Conservation (phyloP, 805 yeast species). For the Clavispora asparagi region DNA sequence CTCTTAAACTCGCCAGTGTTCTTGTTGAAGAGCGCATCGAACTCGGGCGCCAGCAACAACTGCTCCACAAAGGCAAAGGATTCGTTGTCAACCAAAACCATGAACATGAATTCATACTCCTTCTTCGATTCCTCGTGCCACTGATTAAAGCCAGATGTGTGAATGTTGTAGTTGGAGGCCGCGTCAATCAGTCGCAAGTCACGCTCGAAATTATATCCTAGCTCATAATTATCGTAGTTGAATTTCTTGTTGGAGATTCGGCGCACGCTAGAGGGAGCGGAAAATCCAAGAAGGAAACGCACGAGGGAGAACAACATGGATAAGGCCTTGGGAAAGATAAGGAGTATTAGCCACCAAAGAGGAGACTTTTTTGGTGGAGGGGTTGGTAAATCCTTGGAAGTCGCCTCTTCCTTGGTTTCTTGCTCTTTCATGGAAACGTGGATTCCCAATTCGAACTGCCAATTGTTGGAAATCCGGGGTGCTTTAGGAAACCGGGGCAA, state of each 20-base stretch:
- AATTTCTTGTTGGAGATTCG: conserved; percentile 20
- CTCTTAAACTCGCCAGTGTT: conserved; percentile 23
- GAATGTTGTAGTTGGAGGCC: conserved; percentile 7
- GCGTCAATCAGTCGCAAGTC: background rate
- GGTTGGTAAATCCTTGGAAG: no score
- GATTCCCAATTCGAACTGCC: conserved; percentile 42
- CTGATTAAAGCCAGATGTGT: conserved; percentile 22
- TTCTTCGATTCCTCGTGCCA: conserved; percentile 23
- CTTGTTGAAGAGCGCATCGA: conserved; percentile 17
- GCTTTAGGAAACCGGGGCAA: conserved; percentile 38
- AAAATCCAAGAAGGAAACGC: conserved; percentile 20
- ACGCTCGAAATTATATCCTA: conserved; percentile 8
- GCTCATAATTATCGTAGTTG: conserved; percentile 22
- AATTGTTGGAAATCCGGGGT: conserved; percentile 31
- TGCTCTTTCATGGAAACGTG: conserved; percentile 20
- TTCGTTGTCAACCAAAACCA: conserved; percentile 26
- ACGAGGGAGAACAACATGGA: conserved; percentile 36
- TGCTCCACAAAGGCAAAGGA: conserved; percentile 13
- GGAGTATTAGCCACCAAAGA: conserved; percentile 43
- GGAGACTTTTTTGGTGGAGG: conserved; percentile 10
- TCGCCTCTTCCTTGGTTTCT: conserved; percentile 11
- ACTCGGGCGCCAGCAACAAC: conserved; percentile 11
- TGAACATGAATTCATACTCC: conserved; percentile 29
- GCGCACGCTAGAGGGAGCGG: conserved; percentile 8
- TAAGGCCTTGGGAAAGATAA: conserved; percentile 51